Evolutionary conservation across 164 flowering plant species (phyloP).

Genomic region (Aristolochia californica): DNA sequence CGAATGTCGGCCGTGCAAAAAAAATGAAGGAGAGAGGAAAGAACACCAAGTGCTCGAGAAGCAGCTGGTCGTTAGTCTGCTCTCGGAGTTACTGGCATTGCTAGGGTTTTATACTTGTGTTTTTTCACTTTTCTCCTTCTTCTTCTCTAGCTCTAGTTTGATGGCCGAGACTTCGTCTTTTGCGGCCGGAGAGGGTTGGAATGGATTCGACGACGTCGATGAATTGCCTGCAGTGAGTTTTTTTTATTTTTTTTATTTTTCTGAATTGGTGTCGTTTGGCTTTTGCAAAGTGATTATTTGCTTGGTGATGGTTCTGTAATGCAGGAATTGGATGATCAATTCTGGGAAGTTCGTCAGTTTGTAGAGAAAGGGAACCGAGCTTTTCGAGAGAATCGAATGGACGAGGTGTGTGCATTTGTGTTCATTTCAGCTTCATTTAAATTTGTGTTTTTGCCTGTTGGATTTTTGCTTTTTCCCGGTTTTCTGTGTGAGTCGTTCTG

Average conservation of each 20-base stretch:
- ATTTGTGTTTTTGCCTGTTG: not conserved
- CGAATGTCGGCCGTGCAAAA: conserved; percentile 41
- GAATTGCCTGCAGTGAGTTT: conserved; percentile 40
- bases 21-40: conserved; percentile 20
- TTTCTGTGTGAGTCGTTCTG: not conserved
- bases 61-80: not conserved
- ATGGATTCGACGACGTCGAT: conserved; percentile 49
- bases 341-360: conserved; percentile 39
- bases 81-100: not conserved
- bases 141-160: not conserved
- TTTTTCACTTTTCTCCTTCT: not conserved
- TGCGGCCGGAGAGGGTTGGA: conserved; percentile 9
- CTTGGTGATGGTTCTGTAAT: conserved; percentile 3
- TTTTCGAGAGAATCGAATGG: conserved; percentile 37
- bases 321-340: conserved; percentile 40
- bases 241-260: not conserved
- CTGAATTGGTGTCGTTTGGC: not conserved
- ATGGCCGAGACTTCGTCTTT: conserved; percentile 4
- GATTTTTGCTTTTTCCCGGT: not conserved
- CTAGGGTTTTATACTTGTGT: not conserved
- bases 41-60: conserved; percentile 18
- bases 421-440: not conserved
- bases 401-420: conserved; percentile 29
- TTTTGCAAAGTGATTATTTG: conserved; percentile 5
- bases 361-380: conserved; percentile 61